phyloP scores from a whole-genome alignment of 305 asterid species.

The Solanum aculeatissimum region DNA sequence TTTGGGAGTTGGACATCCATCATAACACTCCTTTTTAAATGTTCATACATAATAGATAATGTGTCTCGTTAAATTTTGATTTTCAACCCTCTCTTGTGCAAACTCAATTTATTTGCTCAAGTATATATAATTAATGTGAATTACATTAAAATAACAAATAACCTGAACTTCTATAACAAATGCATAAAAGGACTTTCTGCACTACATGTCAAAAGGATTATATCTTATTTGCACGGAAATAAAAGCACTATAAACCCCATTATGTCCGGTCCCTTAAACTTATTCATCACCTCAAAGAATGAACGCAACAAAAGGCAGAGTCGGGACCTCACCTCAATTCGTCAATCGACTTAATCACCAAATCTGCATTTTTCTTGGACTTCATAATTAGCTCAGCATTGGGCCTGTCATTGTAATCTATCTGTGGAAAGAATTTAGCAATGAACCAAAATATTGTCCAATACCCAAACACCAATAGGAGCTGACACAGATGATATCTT shows the following conservation, averaged over 20 bases:
- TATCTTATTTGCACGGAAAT: not conserved
- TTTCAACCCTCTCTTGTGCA: no score
- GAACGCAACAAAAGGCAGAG: not conserved
- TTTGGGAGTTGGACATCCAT: no score
- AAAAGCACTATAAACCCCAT: not conserved
- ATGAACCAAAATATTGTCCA: not conserved
- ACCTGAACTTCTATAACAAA: no score
- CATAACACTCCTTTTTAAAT: no score
- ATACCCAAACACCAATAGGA: not conserved
- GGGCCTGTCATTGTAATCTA: slow-evolving; percentile 81
- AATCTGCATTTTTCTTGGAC: slow-evolving; percentile 67
- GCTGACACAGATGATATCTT: not conserved
- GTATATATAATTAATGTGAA: not conserved
- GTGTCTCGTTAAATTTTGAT: no score
- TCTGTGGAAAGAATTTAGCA: slow-evolving; percentile 31
- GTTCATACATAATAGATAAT: no score
- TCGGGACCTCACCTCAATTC: slow-evolving; percentile 16
- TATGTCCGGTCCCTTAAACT: not conserved
- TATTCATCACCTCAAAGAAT: not conserved
- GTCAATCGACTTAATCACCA: slow-evolving; percentile 74
- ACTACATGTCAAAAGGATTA: not conserved
- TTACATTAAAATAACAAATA: not conserved
- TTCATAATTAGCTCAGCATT: slow-evolving; percentile 81
- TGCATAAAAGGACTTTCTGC: not conserved
- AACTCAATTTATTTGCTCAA: not conserved